Base-by-base conservation (phyloP, 2,329 filamentous ascomycete species). In the Colletotrichum lentis region DNA sequence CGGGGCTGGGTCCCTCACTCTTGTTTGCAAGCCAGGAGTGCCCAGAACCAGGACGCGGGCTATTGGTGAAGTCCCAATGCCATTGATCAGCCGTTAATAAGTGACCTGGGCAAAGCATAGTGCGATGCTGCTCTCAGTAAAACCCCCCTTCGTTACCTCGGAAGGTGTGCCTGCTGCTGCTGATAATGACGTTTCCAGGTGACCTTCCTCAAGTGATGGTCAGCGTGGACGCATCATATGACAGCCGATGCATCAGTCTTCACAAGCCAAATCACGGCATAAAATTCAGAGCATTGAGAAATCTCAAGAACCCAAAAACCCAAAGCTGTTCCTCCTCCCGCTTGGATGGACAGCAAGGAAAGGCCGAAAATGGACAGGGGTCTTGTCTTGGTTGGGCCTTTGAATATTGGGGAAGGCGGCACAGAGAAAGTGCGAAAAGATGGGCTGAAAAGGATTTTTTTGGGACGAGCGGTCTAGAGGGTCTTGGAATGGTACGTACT, bases 391-490 rank as follows among this genome's bases (percentile, higher is more conserved):
- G 24, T 16, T 8, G 24, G 5, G 20, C 27, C 18, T 31, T 43
- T 24, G 27, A 8, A 31, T 14, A 50, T 50, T 60, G 55, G 41
- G 35, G 41, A 58, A 58, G 43, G 43, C 24, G 8, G 24, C 8
- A n/a, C 31, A 7, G 18, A n/a, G 27, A 35, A 18, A 37, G 46
- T 16, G 18, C 18, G 3, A 11, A 54, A 39, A 67, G 47, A 67
- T 59, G 11, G 24, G 39, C 61, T 43, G 31, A 58, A 64, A 52
- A 56, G 37, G 55, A 6, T 43, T n/a, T n/a, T 64, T 63, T 58
- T 64, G 60, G 61, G 64, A 67, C 54, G 61, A 64, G 61, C 64
- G 61, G 64, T 67, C 65, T 54, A 41, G 54, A 67, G 53, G 60
- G 53, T 64, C 60, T 53, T 49, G 14, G 10, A 20, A 8, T 14